These are phyloP conservation scores for Dactylis glomerata DNA, from an alignment of 176 grass and related monocot genomes.

Conservation along the genomic window DNA sequence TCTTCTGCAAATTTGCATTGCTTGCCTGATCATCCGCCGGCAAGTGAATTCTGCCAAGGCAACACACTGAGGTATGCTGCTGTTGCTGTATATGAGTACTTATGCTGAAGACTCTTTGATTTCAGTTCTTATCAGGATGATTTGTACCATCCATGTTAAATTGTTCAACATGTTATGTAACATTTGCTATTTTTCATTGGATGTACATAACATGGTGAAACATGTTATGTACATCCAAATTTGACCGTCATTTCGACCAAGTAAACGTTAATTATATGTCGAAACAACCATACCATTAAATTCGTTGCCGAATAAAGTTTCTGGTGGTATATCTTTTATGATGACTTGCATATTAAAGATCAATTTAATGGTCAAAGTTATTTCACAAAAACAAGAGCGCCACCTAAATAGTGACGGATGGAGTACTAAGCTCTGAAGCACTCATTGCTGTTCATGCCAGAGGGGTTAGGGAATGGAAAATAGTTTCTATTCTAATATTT, in stretches of 20 bases:
- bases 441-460: conserved; percentile 12
- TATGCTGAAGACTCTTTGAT: not conserved
- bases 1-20: conserved; percentile 25
- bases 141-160: not conserved
- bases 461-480: not conserved
- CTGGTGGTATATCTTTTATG: no score
- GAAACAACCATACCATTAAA: no score
- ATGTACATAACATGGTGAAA: not conserved
- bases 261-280: no score
- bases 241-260: no score
- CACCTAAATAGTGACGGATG: no score
- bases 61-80: conserved; percentile 68
- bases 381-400: no score
- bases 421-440: not conserved
- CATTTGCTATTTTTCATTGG: not conserved
- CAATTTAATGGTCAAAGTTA: no score
- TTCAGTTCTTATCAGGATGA: not conserved
- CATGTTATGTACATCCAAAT: no score
- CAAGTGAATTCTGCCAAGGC: conserved; percentile 52
- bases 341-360: no score
- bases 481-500: not conserved
- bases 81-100: conserved; percentile 17
- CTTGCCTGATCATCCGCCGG: conserved; percentile 27
- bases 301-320: no score
- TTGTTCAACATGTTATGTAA: not conserved